Evolutionary conservation across 768 basidiomycete species (phyloP).

Genomic region (Lentinula edodes): DNA sequence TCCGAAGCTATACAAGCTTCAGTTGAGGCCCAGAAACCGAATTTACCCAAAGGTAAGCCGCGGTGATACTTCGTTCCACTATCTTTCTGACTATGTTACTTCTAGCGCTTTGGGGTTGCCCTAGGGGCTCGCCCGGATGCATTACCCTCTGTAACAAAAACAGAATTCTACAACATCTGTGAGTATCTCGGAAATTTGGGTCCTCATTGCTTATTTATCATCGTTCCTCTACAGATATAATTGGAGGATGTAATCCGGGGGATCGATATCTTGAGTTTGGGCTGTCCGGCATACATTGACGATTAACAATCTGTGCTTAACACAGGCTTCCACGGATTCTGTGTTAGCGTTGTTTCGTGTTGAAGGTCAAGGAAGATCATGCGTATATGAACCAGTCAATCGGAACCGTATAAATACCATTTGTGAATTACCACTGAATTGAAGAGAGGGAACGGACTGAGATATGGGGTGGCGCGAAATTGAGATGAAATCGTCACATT

Average conservation of each 20-base stretch:
- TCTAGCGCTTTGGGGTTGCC: background rate
- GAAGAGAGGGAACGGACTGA: too few species aligned
- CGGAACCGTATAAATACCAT: too few species aligned
- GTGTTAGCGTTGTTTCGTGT: too few species aligned
- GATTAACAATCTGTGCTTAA: background rate
- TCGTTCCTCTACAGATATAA: background rate
- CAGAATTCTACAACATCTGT: slow-evolving; percentile 1
- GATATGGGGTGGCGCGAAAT: background rate
- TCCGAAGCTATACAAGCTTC: background rate
- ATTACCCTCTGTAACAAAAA: background rate
- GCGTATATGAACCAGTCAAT: too few species aligned
- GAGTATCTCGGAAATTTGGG: background rate
- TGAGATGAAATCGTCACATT: background rate
- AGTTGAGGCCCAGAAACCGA: background rate
- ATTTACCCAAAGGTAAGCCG: background rate
- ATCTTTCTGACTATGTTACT: too few species aligned
- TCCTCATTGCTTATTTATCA: background rate
- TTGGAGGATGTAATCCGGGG: background rate
- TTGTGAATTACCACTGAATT: too few species aligned
- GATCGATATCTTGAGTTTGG: background rate
- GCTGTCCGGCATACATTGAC: background rate
- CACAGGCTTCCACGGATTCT: background rate
- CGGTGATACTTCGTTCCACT: background rate
- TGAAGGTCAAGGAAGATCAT: too few species aligned
- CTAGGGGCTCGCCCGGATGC: background rate